These are phyloP conservation scores for Dendrocalamus sinicus DNA, from an alignment of 176 grass and related monocot genomes.

Conservation along the genomic window DNA sequence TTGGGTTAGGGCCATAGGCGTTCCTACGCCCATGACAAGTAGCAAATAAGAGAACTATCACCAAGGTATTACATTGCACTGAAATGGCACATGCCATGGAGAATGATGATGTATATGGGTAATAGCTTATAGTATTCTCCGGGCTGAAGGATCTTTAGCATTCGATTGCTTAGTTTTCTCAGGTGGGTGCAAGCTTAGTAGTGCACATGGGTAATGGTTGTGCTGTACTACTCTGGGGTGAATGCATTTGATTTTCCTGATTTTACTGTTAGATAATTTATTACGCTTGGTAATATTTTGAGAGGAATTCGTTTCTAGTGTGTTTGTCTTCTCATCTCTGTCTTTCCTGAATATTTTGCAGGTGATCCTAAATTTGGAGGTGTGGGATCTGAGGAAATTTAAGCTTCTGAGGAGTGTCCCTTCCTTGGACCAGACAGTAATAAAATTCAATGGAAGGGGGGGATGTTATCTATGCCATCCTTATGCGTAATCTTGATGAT, in stretches of 20 bases:
- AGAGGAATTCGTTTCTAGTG: background rate
- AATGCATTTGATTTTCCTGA: background rate
- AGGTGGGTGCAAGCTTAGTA: background rate
- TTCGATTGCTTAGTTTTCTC: conserved; percentile 22
- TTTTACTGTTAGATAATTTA: background rate
- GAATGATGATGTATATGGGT: background rate
- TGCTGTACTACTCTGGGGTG: background rate
- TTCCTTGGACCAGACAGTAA: conserved; percentile 84
- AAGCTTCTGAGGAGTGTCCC: conserved; percentile 60
- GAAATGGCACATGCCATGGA: background rate
- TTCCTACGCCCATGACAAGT: background rate
- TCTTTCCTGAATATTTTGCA: conserved; percentile 34
- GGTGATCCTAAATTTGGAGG: conserved; percentile 96
- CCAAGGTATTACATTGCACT: conserved; percentile 4
- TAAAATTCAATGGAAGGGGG: conserved; percentile 88
- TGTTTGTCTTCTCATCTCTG: conserved; percentile 27
- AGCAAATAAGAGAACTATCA: background rate
- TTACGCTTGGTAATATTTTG: background rate
- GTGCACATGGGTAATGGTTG: background rate
- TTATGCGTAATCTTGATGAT: conserved; percentile 90
- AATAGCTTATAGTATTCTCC: conserved; percentile 4
- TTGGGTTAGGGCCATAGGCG: too few relatives aligned
- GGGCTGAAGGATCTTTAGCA: background rate
- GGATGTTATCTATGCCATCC: conserved; percentile 89
- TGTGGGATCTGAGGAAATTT: conserved; percentile 98